phyloP scores from a whole-genome alignment of 208 protist genomes.

The Trypanosoma conorhini region DNA sequence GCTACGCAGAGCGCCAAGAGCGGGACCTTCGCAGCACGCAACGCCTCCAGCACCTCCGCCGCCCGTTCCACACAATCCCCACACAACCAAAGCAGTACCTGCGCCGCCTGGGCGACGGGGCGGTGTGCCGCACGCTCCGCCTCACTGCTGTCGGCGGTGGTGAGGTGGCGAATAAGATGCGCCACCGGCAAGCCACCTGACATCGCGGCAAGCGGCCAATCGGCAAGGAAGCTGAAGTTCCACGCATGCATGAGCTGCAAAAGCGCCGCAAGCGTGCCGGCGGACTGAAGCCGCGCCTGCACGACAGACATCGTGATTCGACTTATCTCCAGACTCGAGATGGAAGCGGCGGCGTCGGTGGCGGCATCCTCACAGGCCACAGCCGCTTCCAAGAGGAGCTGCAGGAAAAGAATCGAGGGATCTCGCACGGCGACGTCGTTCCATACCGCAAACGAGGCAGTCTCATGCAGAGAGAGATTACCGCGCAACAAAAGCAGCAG shows the following conservation, averaged over 20 bases:
- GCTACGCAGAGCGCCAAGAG: constrained; percentile 13
- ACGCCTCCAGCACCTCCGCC: constrained; percentile 4
- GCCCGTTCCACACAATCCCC: constrained; percentile 13
- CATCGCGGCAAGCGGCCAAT: constrained; percentile 13
- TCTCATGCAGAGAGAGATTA: constrained; percentile 4
- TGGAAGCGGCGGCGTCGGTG: neutral
- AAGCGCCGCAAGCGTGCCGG: neutral
- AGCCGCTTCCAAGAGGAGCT: constrained; percentile 13
- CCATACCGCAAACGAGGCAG: constrained; percentile 16
- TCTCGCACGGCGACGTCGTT: neutral
- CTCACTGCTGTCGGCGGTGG: neutral
- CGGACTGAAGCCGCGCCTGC: neutral
- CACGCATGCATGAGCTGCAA: constrained; percentile 8
- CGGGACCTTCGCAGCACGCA: constrained; percentile 14
- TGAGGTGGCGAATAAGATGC: constrained; percentile 19
- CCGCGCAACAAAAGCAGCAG: constrained; percentile 15
- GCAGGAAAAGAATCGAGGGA: constrained; percentile 14
- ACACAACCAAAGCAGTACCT: constrained; percentile 29
- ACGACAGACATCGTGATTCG: constrained; percentile 6
- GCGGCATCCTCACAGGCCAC: constrained; percentile 10
- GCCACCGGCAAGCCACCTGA: constrained; percentile 21
- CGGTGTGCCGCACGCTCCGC: neutral
- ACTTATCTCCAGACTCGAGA: neutral
- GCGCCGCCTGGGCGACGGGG: neutral
- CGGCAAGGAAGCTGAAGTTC: constrained; percentile 21